Evolutionary conservation across 2,329 filamentous ascomycete genomes (phyloP).

Genomic region (Fusarium paranaense): DNA sequence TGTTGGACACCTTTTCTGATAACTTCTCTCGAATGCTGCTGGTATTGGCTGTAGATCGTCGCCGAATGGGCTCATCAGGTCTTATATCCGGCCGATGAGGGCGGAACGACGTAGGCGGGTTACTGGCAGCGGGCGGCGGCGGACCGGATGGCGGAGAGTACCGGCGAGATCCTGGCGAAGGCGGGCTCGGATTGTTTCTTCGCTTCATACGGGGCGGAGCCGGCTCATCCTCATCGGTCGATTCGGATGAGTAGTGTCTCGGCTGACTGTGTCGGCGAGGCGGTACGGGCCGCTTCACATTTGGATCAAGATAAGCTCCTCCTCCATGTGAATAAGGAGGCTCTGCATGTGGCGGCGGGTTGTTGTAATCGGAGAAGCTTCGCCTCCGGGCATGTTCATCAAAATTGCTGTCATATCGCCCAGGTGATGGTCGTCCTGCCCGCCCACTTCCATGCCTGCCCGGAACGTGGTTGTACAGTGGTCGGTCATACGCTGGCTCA

Average conservation of each 20-base stretch:
- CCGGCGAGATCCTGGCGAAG: slow-evolving; percentile 49
- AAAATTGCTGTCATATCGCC: slow-evolving; percentile 51
- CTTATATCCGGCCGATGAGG: slow-evolving; percentile 50
- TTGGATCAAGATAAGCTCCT: slow-evolving; percentile 50
- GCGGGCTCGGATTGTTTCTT: slow-evolving; percentile 41
- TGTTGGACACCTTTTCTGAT: slow-evolving; percentile 57
- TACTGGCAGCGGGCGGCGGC: slow-evolving; percentile 43
- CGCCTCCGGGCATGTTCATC: slow-evolving; percentile 58
- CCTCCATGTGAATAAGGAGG: slow-evolving; percentile 43
- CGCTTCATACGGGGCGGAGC: slow-evolving; percentile 44
- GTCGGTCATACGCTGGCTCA: slow-evolving; percentile 50
- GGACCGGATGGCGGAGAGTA: slow-evolving; percentile 46
- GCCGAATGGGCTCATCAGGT: slow-evolving; percentile 50
- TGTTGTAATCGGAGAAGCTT: slow-evolving; percentile 64
- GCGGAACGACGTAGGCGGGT: slow-evolving; percentile 43
- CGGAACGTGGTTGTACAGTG: slow-evolving; percentile 57
- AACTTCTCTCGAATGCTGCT: slow-evolving; percentile 58
- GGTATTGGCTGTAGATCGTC: slow-evolving; percentile 51
- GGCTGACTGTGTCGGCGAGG: slow-evolving; percentile 64
- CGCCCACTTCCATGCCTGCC: slow-evolving; percentile 50
- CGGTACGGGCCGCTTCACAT: slow-evolving; percentile 45
- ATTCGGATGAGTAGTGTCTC: slow-evolving; percentile 54
- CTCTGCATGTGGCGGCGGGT: slow-evolving; percentile 50
- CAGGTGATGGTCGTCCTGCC: slow-evolving; percentile 49
- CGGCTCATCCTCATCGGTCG: slow-evolving; percentile 56